Conservation (phyloP, 2,329 filamentous ascomycete species). For the Arthrobotrys sinensis region DNA sequence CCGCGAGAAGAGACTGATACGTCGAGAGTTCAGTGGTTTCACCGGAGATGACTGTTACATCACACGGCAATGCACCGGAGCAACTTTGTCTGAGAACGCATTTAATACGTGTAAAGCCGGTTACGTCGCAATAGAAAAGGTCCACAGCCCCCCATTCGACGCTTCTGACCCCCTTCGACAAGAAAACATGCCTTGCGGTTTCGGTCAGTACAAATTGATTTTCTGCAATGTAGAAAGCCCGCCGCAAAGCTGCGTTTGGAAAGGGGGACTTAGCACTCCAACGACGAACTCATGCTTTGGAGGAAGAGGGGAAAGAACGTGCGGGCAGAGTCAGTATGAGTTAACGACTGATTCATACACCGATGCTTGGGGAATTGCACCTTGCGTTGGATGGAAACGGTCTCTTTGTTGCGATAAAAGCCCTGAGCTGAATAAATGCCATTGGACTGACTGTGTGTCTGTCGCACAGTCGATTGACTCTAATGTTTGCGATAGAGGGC, state of each 20-base stretch:
- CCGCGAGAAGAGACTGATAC: background rate
- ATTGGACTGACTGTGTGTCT: slow-evolving; percentile 53
- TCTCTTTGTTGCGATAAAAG: slow-evolving; percentile 15
- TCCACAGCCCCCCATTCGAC: slow-evolving; percentile 15
- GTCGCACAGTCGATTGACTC: background rate
- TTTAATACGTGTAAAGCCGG: slow-evolving; percentile 64
- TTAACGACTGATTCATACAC: slow-evolving; percentile 5
- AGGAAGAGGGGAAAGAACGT: slow-evolving; percentile 14
- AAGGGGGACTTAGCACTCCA: slow-evolving; percentile 61
- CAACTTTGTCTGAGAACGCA: background rate
- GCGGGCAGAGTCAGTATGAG: slow-evolving; percentile 1
- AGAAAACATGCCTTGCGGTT: slow-evolving; percentile 57
- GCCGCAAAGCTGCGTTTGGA: slow-evolving; percentile 65
- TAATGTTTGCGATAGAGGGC: slow-evolving; percentile 15
- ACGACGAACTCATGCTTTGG: slow-evolving; percentile 62
- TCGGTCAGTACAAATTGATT: slow-evolving; percentile 64
- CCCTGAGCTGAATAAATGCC: slow-evolving; percentile 8
- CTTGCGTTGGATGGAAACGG: background rate
- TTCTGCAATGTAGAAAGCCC: slow-evolving; percentile 65
- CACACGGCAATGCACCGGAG: slow-evolving; percentile 50
- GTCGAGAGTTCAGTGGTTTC: slow-evolving; percentile 6
- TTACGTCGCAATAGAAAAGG: slow-evolving; percentile 63
- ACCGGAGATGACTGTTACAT: slow-evolving; percentile 32
- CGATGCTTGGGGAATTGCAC: background rate
- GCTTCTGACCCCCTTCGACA: background rate